Base-by-base conservation (phyloP, 2,329 filamentous ascomycete species). In the Scedosporium boydii region DNA sequence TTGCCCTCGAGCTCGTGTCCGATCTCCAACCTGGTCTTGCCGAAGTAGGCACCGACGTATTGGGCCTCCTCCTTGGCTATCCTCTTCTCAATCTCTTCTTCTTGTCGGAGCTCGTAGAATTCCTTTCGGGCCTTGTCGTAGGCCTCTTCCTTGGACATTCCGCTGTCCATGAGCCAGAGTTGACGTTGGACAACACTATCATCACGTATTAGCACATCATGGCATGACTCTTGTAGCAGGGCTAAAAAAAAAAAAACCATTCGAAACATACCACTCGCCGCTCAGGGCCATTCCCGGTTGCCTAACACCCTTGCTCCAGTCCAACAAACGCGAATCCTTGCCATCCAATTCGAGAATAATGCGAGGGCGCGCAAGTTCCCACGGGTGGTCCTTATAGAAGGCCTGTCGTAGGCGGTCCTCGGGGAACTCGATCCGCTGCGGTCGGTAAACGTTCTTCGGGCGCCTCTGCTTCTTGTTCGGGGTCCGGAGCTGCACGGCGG, bases 301-400 rank as follows among this genome's bases (percentile, higher is more conserved):
- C 68, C 82, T 78, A 68, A 96, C 74, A 26, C 81, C 84, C 69
- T 75, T 86, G 68, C 87, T 89, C 93, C 93, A 98, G 74, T 97
- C 86, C 69, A 86, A 87, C 62, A 77, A 80, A 72, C 88, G 84
- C 60, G 85, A 80, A 71, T 99, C 93, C 71, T 88, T 89, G 61
- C 95, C 95, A 70, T 93, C 89, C 68, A 87, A 80, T 76, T 99
- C 95, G 9, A 98, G 77, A 57, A 99, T 80, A 63, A 96, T 81
- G 68, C 91, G 83, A 62, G 95, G 95, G 65, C 93, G 83, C 18
- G 95, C 95, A 71, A 99, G 78, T 76, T 99, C 95, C 95, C 95
- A 99, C 4, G 95, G 95, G 73, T 99, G 95, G 74, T 99, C 93
- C 70, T 82, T 86, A 79, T 90, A 99, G 78, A 98, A 99, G 29